Conservation (phyloP, 2,329 filamentous ascomycete species). For the Trichoderma sp. region DNA sequence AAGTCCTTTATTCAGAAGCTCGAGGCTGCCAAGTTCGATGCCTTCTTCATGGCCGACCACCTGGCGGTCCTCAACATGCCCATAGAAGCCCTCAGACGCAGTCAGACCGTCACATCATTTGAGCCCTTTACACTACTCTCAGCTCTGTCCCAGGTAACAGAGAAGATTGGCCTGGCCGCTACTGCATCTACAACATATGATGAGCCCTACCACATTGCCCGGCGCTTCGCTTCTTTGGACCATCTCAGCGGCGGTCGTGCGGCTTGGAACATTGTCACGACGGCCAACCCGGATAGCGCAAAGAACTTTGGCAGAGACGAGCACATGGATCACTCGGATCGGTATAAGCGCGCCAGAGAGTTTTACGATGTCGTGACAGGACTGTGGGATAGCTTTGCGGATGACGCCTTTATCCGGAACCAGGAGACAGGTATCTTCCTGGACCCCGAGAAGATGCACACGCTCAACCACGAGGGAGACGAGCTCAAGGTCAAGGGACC, state of each 20-base stretch:
- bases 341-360: conserved; percentile 53
- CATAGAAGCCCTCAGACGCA: conserved; percentile 56
- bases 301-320: conserved; percentile 55
- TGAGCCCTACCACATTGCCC: conserved; percentile 54
- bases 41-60: conserved; percentile 59
- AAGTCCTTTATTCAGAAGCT: conserved; percentile 55
- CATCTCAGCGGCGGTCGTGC: conserved; percentile 53
- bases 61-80: conserved; percentile 59
- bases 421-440: conserved; percentile 49
- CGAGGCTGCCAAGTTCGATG: conserved; percentile 56
- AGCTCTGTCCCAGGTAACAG: conserved; percentile 49
- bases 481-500: conserved; percentile 49
- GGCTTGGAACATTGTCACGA: conserved; percentile 58
- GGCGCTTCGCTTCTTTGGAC: conserved; percentile 55
- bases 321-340: conserved; percentile 50
- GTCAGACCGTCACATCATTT: conserved; percentile 59
- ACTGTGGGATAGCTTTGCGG: conserved; percentile 56
- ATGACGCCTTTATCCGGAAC: conserved; percentile 55
- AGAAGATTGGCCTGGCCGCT: conserved; percentile 53
- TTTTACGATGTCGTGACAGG: conserved; percentile 56
- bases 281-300: conserved; percentile 52
- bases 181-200: conserved; percentile 58
- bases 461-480: conserved; percentile 47
- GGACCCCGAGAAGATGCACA: conserved; percentile 54
- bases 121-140: conserved; percentile 57